phyloP scores from a whole-genome alignment of 2,329 filamentous ascomycete species.

The Corynespora cassiicola region DNA sequence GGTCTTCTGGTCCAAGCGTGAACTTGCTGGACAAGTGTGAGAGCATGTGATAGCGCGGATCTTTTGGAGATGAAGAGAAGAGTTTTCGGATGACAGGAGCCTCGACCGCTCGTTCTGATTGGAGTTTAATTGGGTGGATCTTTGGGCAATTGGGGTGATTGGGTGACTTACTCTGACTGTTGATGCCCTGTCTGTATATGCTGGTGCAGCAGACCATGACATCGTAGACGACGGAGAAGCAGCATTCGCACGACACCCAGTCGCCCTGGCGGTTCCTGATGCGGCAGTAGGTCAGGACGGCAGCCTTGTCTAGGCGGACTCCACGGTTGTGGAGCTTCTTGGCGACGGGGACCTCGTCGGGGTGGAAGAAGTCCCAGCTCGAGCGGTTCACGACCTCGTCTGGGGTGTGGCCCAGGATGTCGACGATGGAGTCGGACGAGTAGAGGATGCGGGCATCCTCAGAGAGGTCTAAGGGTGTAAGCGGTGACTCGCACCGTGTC shows the following conservation, averaged over 20 bases:
- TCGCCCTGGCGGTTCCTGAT: slow-evolving; percentile 71
- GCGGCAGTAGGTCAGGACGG: slow-evolving; percentile 80
- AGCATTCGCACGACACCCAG: slow-evolving; percentile 85
- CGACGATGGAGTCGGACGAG: slow-evolving; percentile 80
- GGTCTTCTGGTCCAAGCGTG: slow-evolving; percentile 58
- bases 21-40: slow-evolving; percentile 86
- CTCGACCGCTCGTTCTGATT: slow-evolving; percentile 75
- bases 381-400: slow-evolving; percentile 78
- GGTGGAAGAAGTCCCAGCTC: slow-evolving; percentile 86
- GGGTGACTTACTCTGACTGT: slow-evolving; percentile 72
- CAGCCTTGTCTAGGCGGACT: slow-evolving; percentile 81
- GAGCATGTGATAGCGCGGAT: slow-evolving; percentile 89
- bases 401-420: slow-evolving; percentile 81
- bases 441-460: slow-evolving; percentile 81
- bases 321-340: slow-evolving; percentile 75
- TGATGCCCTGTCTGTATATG: slow-evolving; percentile 72
- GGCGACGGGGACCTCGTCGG: slow-evolving; percentile 78
- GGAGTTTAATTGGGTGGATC: slow-evolving; percentile 2
- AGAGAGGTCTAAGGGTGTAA: slow-evolving; percentile 66
- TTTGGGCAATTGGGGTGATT: too few species aligned
- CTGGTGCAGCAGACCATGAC: slow-evolving; percentile 85
- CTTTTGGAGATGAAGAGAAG: slow-evolving; percentile 80
- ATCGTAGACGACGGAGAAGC: slow-evolving; percentile 88
- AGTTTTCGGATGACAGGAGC: slow-evolving; percentile 79
- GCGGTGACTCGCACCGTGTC: slow-evolving; percentile 7